Evolutionary conservation across 2,329 filamentous ascomycete genomes (phyloP), one percentile per base, ranked within the genome.

Genomic region (Pseudogymnoascus sp.): DNA sequence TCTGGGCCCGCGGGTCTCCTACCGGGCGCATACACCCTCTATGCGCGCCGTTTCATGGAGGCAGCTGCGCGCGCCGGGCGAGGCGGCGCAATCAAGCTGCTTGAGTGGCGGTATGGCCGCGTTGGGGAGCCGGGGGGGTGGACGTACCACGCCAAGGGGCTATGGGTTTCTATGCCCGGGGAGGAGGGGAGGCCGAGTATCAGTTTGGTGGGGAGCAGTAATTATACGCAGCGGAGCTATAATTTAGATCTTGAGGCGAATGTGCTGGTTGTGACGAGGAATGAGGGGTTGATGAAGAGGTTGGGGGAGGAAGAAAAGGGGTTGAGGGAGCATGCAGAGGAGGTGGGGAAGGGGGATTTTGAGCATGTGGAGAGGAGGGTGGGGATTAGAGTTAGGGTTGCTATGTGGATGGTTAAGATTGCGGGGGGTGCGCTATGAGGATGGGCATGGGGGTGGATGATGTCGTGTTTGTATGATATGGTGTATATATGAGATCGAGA

Each of bases 141-240:
- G 94, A 97, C 93, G 0, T 99, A 99, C 74, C 94, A 99, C 70
- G 94, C 94, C 58, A 99, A 99, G 75, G 94, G 94, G 0, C 80
- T 97, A 2, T 97, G 93, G 93, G 81, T 97, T 26, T 91, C 90
- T 0, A 79, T 93, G 62, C 84, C 88, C 0, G 55, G 31, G 11
- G 55, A 59, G 55, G 82, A 87, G 43, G 73, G 78, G 31, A 77
- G 85, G 16, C 92, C 92, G 0, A 87, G 88, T 58, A 80, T 97
- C 62, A 95, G 87, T 33, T 80, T 97, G 16, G 83, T 99, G 0
- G 94, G 94, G 1, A 95, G 90, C 72, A 94, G 89, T 8, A 99
- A 99, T 72, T 99, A 97, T 75, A 99, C 94, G 0, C 92, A 94
- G 74, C 82, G 94, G 55, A 95, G 91, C 71, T 97, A 99, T 75